Evolutionary conservation across 768 basidiomycete species (phyloP).

Genomic region (Tephrocybe rancida): DNA sequence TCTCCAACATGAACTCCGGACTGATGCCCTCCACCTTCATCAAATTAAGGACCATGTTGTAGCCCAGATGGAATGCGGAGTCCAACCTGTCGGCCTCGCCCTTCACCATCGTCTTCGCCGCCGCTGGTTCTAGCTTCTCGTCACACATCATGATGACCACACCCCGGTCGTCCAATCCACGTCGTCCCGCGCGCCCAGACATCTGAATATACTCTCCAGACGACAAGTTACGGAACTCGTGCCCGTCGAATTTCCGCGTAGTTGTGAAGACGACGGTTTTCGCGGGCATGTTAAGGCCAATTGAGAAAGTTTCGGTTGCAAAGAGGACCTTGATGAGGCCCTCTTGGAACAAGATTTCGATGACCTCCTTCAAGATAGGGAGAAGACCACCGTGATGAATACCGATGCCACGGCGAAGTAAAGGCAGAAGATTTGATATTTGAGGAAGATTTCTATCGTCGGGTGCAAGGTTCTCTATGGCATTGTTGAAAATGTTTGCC

Average conservation of each 20-base stretch:
- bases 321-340: conserved; percentile 97
- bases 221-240: conserved; percentile 90
- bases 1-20: conserved; percentile 96
- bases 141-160: conserved; percentile 99
- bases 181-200: conserved; percentile 96
- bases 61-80: conserved; percentile 97
- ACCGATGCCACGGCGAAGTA: conserved; percentile 93
- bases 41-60: conserved; percentile 98
- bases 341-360: conserved; percentile 98
- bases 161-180: conserved; percentile 97
- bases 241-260: conserved; percentile 95
- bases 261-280: conserved; percentile 99
- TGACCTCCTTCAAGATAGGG: conserved; percentile 97
- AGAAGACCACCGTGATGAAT: conserved; percentile 98
- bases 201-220: conserved; percentile 99
- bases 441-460: conserved; percentile 92
- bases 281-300: conserved; percentile 98
- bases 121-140: conserved; percentile 91
- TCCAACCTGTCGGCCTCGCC: conserved; percentile 96
- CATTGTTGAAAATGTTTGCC: conserved; percentile 89
- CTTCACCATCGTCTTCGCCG: conserved; percentile 97
- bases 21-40: conserved; percentile 99
- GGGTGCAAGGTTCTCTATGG: conserved; percentile 83
- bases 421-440: conserved; percentile 88
- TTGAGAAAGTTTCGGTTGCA: conserved; percentile 98